phyloP scores from a whole-genome alignment of 2,329 filamentous ascomycete species.

The Didymella lethalis region DNA sequence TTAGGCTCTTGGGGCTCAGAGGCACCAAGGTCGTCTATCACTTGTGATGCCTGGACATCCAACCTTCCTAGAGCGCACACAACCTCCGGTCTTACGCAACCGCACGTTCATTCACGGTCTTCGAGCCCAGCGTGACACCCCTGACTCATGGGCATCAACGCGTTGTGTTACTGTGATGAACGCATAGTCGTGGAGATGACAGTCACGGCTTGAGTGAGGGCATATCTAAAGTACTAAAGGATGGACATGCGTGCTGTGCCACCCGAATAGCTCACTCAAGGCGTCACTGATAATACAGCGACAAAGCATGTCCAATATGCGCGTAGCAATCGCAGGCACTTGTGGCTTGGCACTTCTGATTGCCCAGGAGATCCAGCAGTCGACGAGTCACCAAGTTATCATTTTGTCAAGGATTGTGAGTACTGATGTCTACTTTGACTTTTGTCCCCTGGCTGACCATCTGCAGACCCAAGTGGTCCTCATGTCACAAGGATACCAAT shows the following conservation, averaged over 20 bases:
- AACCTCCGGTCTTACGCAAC: constrained; percentile 22
- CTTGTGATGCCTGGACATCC: background rate
- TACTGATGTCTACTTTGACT: constrained; percentile 13
- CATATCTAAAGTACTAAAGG: background rate
- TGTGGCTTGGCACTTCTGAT: constrained; percentile 67
- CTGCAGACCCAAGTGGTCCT: constrained; percentile 63
- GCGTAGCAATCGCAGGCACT: constrained; percentile 69
- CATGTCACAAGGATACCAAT: constrained; percentile 67
- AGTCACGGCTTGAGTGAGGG: background rate
- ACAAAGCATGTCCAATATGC: constrained; percentile 57
- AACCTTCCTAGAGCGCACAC: constrained; percentile 13
- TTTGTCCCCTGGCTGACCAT: too few species aligned
- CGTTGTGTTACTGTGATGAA: constrained; percentile 27
- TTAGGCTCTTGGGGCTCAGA: background rate
- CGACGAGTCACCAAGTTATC: constrained; percentile 72
- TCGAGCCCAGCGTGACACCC: constrained; percentile 22
- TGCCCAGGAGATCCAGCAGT: constrained; percentile 65
- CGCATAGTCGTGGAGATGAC: constrained; percentile 4
- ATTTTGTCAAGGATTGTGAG: constrained; percentile 72
- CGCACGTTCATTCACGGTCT: constrained; percentile 35
- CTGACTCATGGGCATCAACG: constrained; percentile 44
- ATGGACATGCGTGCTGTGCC: background rate
- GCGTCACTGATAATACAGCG: background rate
- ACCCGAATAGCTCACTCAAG: background rate
- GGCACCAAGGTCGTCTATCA: constrained; percentile 9